Evolutionary conservation across 495 filamentous ascomycete species (phyloP).

Genomic region (Daldinia grandis): DNA sequence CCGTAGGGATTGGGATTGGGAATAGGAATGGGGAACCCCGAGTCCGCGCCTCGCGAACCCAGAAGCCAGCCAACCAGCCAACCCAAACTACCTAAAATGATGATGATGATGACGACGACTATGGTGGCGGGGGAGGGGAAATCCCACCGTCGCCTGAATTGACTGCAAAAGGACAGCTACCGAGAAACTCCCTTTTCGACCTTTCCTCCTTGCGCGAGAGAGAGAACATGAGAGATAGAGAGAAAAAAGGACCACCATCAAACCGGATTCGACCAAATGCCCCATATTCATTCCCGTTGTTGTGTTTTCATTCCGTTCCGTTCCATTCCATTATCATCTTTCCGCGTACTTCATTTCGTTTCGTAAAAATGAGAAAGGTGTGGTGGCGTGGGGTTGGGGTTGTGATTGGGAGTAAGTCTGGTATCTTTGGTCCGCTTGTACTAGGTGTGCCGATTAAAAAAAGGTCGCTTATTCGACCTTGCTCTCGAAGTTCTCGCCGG

Average conservation of each 20-base stretch:
- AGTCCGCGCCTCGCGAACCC: neutral
- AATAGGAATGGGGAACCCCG: neutral
- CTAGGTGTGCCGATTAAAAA: slow-evolving; percentile 12
- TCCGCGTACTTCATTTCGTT: slow-evolving; percentile 22
- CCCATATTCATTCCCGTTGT: slow-evolving; percentile 32
- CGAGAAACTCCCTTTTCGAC: slow-evolving; percentile 35
- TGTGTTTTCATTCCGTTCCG: slow-evolving; percentile 8
- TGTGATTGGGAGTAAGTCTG: neutral
- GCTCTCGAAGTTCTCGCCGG: slow-evolving; percentile 95
- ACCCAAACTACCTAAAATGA: slow-evolving; percentile 35
- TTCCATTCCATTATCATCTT: slow-evolving; percentile 7
- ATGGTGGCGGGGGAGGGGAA: slow-evolving; percentile 1
- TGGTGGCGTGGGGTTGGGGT: neutral
- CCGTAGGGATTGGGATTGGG: slow-evolving; percentile 9
- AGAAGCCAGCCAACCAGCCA: neutral
- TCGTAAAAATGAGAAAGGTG: slow-evolving; percentile 21
- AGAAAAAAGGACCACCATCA: slow-evolving; percentile 26
- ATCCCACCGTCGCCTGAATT: slow-evolving; percentile 9
- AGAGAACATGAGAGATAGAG: slow-evolving; percentile 5
- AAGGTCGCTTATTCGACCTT: slow-evolving; percentile 79
- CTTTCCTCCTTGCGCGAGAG: slow-evolving; percentile 15
- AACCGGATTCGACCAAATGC: slow-evolving; percentile 35
- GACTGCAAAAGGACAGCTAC: slow-evolving; percentile 30
- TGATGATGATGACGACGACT: slow-evolving; percentile 20
- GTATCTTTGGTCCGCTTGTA: slow-evolving; percentile 25